A percentile compares a stretch with the other conserved stretches of the same genome.
These are phyloP conservation scores for Brasilioporus rufonigricans DNA, from an alignment of 768 basidiomycete species.

Conservation along the genomic window DNA sequence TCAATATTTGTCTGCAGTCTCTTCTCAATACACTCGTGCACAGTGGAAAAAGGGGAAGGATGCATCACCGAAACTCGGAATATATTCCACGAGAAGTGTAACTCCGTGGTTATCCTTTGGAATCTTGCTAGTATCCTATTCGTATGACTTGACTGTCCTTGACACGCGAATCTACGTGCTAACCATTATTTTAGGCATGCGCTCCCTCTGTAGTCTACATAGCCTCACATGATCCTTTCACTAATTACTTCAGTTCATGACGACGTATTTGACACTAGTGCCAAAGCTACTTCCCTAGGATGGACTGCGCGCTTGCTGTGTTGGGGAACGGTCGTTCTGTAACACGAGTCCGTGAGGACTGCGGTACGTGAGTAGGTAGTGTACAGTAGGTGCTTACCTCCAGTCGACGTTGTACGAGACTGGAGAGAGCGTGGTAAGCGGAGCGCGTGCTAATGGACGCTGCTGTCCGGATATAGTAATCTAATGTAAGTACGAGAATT, in stretches of 20 bases:
- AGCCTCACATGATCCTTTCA: slow-evolving; percentile 94
- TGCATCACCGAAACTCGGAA: slow-evolving; percentile 98
- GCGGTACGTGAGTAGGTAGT: no score
- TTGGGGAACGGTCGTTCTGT: no score
- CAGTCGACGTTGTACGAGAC: no score
- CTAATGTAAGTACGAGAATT: no score
- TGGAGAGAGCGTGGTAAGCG: no score
- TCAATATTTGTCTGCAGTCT: neutral
- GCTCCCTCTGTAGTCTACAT: slow-evolving; percentile 98
- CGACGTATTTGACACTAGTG: no score
- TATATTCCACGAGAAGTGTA: slow-evolving; percentile 99
- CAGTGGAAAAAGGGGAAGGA: slow-evolving; percentile 89
- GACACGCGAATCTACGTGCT: neutral
- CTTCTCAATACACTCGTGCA: neutral
- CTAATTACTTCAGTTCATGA: slow-evolving; percentile 67
- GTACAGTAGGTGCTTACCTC: no score
- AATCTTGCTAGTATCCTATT: slow-evolving; percentile 92
- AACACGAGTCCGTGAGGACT: no score
- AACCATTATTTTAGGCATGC: slow-evolving; percentile 61
- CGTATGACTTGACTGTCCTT: slow-evolving; percentile 45
- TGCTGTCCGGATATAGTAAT: no score
- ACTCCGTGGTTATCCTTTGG: slow-evolving; percentile 99
- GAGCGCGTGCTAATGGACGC: no score
- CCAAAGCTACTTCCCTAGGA: no score
- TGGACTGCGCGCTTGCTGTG: no score